Conservation (phyloP, 1,284 basidiomycete species). For the Phellopilus nigrolimitatus region DNA sequence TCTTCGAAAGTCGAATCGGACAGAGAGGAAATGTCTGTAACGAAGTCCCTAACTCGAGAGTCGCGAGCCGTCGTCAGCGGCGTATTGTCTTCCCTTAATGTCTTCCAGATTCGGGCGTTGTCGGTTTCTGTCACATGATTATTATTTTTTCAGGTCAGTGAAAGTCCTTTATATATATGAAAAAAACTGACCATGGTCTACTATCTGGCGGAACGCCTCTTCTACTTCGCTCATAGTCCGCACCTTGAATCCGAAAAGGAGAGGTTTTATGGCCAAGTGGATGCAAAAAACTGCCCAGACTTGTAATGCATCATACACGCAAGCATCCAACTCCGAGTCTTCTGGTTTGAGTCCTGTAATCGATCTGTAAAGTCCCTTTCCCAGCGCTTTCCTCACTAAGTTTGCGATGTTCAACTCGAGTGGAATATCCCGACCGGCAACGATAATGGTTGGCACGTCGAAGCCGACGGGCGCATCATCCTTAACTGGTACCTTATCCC, state of each 20-base stretch:
- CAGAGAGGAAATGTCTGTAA: background rate
- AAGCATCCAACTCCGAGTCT: background rate
- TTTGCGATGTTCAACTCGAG: background rate
- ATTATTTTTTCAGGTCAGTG: background rate
- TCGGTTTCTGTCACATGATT: too few species aligned
- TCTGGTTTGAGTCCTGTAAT: background rate
- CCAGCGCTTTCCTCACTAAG: background rate
- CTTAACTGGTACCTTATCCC: too few species aligned
- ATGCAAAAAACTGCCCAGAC: slow-evolving; percentile 1
- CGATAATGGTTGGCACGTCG: background rate
- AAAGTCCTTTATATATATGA: background rate
- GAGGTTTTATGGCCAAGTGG: slow-evolving; percentile 1
- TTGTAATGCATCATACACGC: slow-evolving; percentile 8
- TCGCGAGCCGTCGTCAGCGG: background rate
- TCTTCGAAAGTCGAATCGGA: background rate
- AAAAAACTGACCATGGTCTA: background rate
- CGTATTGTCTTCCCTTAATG: background rate
- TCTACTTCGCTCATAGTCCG: slow-evolving; percentile 4
- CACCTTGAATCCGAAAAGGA: slow-evolving; percentile 5
- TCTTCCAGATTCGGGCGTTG: slow-evolving; percentile 2
- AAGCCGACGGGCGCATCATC: too few species aligned
- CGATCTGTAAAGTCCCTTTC: background rate
- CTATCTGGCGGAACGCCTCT: slow-evolving; percentile 4
- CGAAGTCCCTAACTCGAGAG: background rate
- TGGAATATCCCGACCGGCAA: background rate